Evolutionary conservation across 805 yeast genomes (phyloP).

Genomic region (Zygoascus bituminiphila): DNA sequence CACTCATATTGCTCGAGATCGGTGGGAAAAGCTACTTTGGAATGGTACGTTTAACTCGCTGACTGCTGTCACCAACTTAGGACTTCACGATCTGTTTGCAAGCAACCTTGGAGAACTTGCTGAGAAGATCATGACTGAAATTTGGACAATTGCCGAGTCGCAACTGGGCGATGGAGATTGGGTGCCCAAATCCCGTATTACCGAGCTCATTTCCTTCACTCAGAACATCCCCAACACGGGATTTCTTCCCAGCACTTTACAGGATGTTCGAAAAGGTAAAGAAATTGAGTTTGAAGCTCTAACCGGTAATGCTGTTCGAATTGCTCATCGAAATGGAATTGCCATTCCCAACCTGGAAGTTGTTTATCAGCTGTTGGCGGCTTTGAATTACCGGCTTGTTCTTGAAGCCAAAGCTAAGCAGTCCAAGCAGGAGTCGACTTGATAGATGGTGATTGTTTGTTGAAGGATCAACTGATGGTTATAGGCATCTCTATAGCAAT

Average conservation of each 20-base stretch:
- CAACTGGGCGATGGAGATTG: slow-evolving; percentile 29
- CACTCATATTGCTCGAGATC: slow-evolving; percentile 10
- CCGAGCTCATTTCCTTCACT: slow-evolving; percentile 6
- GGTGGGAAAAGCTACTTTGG: slow-evolving; percentile 22
- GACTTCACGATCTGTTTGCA: slow-evolving; percentile 9
- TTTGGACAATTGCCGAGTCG: neutral
- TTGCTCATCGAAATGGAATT: slow-evolving; percentile 40
- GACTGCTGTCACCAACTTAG: slow-evolving; percentile 14
- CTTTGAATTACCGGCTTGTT: slow-evolving; percentile 1
- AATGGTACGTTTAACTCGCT: slow-evolving; percentile 19
- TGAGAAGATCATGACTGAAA: neutral
- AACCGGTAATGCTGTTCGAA: slow-evolving; percentile 50
- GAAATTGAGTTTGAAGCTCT: slow-evolving; percentile 64
- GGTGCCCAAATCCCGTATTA: slow-evolving; percentile 45
- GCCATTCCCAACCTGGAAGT: slow-evolving; percentile 50
- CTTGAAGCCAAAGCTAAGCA: neutral
- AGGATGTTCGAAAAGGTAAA: slow-evolving; percentile 53
- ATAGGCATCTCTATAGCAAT: no score
- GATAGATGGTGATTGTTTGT: no score
- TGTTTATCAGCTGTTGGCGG: slow-evolving; percentile 49
- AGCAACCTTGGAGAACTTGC: slow-evolving; percentile 10
- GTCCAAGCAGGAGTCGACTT: no score
- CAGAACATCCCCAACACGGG: slow-evolving; percentile 7
- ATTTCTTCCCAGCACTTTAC: slow-evolving; percentile 55
- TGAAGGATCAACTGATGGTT: no score